These are phyloP conservation scores for carrot (Daucus carota) DNA, from an alignment of 129 eudicot genomes.

Conservation along the genomic window DH1_v3.0 NC_030383.2:10604501-10605000, in stretches of 20 bases:
- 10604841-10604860: not conserved
- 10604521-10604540: no score
- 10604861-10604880: not conserved
- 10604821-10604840: conserved; percentile 5
- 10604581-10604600: not conserved
- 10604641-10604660: conserved; percentile 35
- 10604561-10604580: not conserved
- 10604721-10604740: conserved; percentile 22
- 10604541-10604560: not conserved
- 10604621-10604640: conserved; percentile 40
- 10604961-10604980: not conserved
- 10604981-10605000: conserved; percentile 3
- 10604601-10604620: conserved; percentile 35
- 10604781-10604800: conserved; percentile 16
- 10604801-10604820: conserved; percentile 15
- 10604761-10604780: conserved; percentile 21
- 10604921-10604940: not conserved
- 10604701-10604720: conserved; percentile 17
- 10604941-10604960: not conserved
- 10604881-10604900: not conserved
- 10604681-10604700: conserved; percentile 19
- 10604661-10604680: conserved; percentile 37
- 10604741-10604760: conserved; percentile 1
- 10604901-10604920: conserved; percentile 1
- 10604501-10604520: no score